Evolutionary conservation across 257 asterid species (phyloP), one percentile per base, ranked within the genome.

Genomic region (Salvia splendens): DNA sequence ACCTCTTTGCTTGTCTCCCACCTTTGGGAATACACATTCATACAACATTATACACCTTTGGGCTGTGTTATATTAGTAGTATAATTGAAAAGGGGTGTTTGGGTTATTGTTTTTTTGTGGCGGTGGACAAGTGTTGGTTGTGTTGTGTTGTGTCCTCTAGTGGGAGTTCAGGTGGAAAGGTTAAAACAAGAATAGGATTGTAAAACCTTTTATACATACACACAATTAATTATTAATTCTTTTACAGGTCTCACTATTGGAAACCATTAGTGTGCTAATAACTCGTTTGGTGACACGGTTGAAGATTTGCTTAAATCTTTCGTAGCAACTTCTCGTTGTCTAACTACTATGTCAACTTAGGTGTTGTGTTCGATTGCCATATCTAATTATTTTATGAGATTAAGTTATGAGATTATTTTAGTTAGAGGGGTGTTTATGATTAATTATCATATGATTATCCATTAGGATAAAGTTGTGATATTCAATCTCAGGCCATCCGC

Each of bases 81-180:
- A 6, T 3, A 28, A 20, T 5, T 59, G 14, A 43, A 55, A 68
- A 48, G 48, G 33, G 33, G 33, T 15, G 40, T 52, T 24, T 8
- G 45, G 45, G 12, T 16, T 17, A 16, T 42, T 16, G 6, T 43
- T 61, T 35, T 51, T 48, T 60, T 53, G 3, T 38, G 9, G 59
- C 30, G 48, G 41, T 60, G 61, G 73, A 48, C 65, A 70, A 52
- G 79, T 57, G 56, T 15, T 46, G 51, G 64, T 36, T 65, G 76
- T 75, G 75, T 36, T 65, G 76, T 75, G 75, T 48, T 61, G 78
- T 73, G 81, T 81, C 79, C 69, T 77, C 2, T 70, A 81, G 81
- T 81, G 83, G 85, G 85, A 81, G 73, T 72, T 75, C 77, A 75
- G 75, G 86, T 78, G 79, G 83, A 78, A 78, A 81, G 78, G 66